Conservation (phyloP, 805 yeast species). For the Ogataea dorogensis region DNA sequence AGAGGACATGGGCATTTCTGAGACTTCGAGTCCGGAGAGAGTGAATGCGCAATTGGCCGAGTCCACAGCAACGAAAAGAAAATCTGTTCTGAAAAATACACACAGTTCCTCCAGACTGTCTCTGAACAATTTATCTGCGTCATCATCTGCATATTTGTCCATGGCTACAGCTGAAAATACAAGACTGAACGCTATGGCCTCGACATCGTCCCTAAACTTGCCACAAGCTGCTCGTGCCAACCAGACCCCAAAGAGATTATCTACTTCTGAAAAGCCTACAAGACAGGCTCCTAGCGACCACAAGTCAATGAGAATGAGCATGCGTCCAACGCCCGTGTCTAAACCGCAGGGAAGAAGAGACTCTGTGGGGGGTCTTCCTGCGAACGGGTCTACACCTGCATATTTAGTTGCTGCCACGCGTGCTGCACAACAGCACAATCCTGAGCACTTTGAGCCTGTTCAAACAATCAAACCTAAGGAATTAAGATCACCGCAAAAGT, state of each 20-base stretch:
- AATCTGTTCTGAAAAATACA: conserved; percentile 48
- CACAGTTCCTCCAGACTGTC: conserved; percentile 20
- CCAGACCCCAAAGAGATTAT: conserved; percentile 4
- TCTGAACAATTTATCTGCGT: conserved; percentile 37
- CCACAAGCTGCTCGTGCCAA: conserved; percentile 13
- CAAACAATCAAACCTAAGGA: conserved; percentile 10
- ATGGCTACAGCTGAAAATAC: conserved; percentile 80
- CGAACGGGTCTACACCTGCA: conserved; percentile 12
- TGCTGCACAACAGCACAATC: conserved; percentile 28
- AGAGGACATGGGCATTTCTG: conserved; percentile 19
- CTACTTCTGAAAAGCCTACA: conserved; percentile 8
- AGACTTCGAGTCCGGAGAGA: conserved; percentile 10
- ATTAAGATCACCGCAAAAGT: conserved; percentile 14
- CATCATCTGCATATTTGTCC: conserved; percentile 63
- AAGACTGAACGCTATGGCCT: conserved; percentile 61
- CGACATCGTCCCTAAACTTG: conserved; percentile 37
- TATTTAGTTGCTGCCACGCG: conserved; percentile 34
- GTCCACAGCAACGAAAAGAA: conserved; percentile 28
- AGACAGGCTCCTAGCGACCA: conserved; percentile 24
- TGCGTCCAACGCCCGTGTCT: conserved; percentile 25
- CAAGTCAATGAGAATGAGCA: conserved; percentile 26
- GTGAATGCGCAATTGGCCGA: not conserved
- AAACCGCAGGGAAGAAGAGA: conserved; percentile 17
- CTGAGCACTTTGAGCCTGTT: conserved; percentile 8
- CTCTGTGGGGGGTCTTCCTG: conserved; percentile 30